phyloP scores from a whole-genome alignment of 2,329 filamentous ascomycete species.

The Diaporthe ilicicola region DNA sequence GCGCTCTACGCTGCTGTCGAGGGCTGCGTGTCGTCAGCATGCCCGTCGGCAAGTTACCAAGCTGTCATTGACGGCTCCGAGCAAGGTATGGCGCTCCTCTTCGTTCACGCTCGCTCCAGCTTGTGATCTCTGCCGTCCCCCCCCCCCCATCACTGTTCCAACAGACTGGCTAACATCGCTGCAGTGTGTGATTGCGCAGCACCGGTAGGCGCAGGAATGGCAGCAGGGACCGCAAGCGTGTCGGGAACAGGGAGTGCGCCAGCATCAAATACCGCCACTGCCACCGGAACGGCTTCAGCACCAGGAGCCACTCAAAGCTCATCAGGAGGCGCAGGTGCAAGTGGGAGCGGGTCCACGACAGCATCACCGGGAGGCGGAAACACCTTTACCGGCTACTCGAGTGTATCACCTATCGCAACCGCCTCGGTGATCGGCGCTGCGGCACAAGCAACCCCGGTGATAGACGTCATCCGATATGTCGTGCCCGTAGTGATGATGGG shows the following conservation, averaged over 20 bases:
- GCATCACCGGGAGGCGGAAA: not conserved
- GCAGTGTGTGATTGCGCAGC: slow-evolving; percentile 31
- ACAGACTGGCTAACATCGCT: not conserved
- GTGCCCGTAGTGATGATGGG: slow-evolving; percentile 27
- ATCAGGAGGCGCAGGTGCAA: not conserved
- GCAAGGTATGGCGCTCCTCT: slow-evolving; percentile 35
- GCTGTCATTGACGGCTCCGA: slow-evolving; percentile 44
- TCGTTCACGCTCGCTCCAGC: not conserved
- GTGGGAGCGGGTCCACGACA: slow-evolving; percentile 1
- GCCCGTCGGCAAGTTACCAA: slow-evolving; percentile 39
- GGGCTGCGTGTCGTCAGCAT: slow-evolving; percentile 41
- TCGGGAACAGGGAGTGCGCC: slow-evolving; percentile 3
- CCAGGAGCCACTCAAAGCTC: not conserved
- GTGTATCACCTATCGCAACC: slow-evolving; percentile 29
- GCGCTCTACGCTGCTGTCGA: slow-evolving; percentile 43
- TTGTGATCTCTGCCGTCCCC: not conserved
- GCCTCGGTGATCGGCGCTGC: slow-evolving; percentile 29
- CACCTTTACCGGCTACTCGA: slow-evolving; percentile 31
- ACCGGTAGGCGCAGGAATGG: slow-evolving; percentile 14
- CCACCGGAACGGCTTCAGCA: not conserved
- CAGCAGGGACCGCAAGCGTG: slow-evolving; percentile 18
- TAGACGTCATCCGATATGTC: slow-evolving; percentile 18
- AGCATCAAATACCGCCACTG: slow-evolving; percentile 21
- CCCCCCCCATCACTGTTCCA: not conserved
- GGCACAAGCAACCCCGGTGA: slow-evolving; percentile 19